Evolutionary conservation across 1,284 basidiomycete genomes (phyloP).

Genomic region (Ustilago shanxiensis): DNA sequence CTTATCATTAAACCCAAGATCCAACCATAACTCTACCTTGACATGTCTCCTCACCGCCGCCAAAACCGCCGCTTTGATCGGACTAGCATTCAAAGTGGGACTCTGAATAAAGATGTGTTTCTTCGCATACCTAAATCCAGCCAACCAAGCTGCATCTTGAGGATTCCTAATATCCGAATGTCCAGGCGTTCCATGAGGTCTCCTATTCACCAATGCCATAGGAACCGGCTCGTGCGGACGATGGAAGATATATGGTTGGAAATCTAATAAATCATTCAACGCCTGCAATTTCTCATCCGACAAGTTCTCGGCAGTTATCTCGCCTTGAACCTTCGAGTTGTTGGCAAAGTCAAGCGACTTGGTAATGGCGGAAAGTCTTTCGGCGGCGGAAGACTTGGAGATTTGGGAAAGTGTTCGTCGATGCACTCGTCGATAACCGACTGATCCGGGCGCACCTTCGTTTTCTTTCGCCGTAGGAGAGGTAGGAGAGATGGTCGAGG

Average conservation of each 20-base stretch:
- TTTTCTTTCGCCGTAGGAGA: constrained; percentile 8
- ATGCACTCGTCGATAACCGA: constrained; percentile 56
- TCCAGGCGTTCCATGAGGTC: constrained; percentile 77
- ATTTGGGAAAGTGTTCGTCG: constrained; percentile 57
- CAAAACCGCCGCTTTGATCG: constrained; percentile 77
- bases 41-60: constrained; percentile 78
- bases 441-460: constrained; percentile 51
- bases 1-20: constrained; percentile 71
- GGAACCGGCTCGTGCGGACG: constrained; percentile 74
- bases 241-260: constrained; percentile 65
- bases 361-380: constrained; percentile 62
- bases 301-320: constrained; percentile 57
- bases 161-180: constrained; percentile 76
- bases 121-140: constrained; percentile 78
- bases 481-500: neutral
- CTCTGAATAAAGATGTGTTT: constrained; percentile 78
- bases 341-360: constrained; percentile 68
- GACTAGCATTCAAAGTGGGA: constrained; percentile 81
- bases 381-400: constrained; percentile 58
- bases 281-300: constrained; percentile 29
- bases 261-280: constrained; percentile 59
- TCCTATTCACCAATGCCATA: constrained; percentile 80
- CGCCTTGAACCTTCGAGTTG: constrained; percentile 66
- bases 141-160: constrained; percentile 82
- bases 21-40: constrained; percentile 73